Evolutionary conservation across 192 early-diverging fungal species (phyloP).

Genomic region (Paraglomus occultum): DNA sequence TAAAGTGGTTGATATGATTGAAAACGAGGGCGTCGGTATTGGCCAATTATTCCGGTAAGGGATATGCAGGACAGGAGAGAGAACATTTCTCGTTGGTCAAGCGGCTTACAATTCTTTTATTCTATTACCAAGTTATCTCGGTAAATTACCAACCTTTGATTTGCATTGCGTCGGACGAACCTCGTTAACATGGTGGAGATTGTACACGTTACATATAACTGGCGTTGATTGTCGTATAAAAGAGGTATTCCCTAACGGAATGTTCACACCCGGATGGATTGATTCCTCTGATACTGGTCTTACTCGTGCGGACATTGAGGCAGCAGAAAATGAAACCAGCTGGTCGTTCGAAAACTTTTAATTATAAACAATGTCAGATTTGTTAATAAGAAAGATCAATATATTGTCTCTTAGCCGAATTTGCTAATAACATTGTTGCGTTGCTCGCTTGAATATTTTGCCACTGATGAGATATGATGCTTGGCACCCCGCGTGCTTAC

Average conservation of each 20-base stretch:
- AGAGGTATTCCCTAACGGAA: constrained; percentile 35
- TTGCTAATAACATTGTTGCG: too few relatives aligned
- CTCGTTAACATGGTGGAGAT: constrained; percentile 41
- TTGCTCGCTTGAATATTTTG: too few relatives aligned
- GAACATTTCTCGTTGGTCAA: not conserved
- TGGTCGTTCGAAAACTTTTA: too few relatives aligned
- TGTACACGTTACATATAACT: constrained; percentile 39
- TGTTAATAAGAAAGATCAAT: too few relatives aligned
- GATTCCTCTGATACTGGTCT: not conserved
- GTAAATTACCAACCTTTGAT: constrained; percentile 39
- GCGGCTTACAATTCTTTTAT: not conserved
- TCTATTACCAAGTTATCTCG: constrained; percentile 33
- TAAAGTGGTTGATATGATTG: constrained; percentile 36
- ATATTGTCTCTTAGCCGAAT: too few relatives aligned
- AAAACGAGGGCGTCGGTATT: constrained; percentile 43
- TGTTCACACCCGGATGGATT: constrained; percentile 38
- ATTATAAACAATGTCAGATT: too few relatives aligned
- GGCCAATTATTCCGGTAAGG: constrained; percentile 44
- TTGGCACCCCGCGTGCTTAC: too few relatives aligned
- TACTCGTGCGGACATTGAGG: too few relatives aligned
- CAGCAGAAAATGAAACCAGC: too few relatives aligned
- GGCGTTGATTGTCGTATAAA: constrained; percentile 40
- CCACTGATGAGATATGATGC: too few relatives aligned
- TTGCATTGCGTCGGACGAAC: constrained; percentile 38
- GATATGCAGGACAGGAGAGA: not conserved